These are phyloP conservation scores for Coccomyxa subellipsoidea DNA, from an alignment of 163 green algal species.

Conservation along the genomic window DNA sequence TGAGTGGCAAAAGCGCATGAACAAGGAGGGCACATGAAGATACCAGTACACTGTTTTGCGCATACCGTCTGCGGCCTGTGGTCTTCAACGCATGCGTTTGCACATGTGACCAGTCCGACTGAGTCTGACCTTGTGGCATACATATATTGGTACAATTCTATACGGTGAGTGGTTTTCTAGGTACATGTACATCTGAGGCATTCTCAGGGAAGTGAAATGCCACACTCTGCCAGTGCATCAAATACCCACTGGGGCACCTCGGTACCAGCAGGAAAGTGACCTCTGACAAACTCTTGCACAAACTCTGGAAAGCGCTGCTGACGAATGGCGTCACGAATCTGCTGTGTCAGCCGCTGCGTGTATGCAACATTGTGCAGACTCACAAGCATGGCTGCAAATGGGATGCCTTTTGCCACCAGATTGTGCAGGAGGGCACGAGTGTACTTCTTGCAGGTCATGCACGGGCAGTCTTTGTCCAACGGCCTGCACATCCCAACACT, in stretches of 20 bases:
- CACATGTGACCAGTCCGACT: no score
- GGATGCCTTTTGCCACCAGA: constrained; percentile 61
- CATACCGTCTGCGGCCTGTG: no score
- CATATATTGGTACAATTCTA: no score
- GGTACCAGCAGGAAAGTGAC: constrained; percentile 48
- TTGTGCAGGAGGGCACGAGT: constrained; percentile 83
- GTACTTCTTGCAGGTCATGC: constrained; percentile 75
- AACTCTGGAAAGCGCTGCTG: constrained; percentile 60
- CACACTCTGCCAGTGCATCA: background rate
- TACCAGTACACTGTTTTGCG: background rate
- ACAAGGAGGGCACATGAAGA: background rate
- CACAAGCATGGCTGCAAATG: constrained; percentile 72
- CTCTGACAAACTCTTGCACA: constrained; percentile 56
- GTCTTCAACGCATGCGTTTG: no score
- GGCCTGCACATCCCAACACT: no score
- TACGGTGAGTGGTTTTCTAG: no score
- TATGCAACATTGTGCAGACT: constrained; percentile 90
- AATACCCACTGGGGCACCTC: background rate
- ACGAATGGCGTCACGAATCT: constrained; percentile 70
- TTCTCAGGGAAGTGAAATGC: background rate
- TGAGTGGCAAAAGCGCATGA: background rate
- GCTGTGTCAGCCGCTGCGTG: constrained; percentile 70
- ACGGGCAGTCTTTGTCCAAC: constrained; percentile 72
- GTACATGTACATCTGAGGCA: background rate
- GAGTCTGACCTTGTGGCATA: no score